Evolutionary conservation across 2,329 filamentous ascomycete genomes (phyloP).

Genomic region (Venturia oleaginea): DNA sequence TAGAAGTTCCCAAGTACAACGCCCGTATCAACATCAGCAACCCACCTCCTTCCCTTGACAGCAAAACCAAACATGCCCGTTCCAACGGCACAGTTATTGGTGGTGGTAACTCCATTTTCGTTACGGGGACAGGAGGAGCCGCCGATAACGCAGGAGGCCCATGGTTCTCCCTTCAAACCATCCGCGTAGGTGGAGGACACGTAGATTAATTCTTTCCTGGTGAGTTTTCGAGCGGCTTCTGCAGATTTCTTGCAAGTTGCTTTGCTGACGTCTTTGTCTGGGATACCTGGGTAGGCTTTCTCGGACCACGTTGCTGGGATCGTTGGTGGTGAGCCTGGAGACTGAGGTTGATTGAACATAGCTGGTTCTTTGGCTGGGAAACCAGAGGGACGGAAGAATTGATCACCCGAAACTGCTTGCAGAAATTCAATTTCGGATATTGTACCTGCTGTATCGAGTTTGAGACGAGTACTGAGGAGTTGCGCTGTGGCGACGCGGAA

Average conservation of each 20-base stretch:
- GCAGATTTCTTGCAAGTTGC: slow-evolving; percentile 4
- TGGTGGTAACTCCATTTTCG: slow-evolving; percentile 13
- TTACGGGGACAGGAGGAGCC: slow-evolving; percentile 10
- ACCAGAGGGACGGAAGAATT: slow-evolving; percentile 13
- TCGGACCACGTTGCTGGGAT: slow-evolving; percentile 7
- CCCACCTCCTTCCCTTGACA: slow-evolving; percentile 2
- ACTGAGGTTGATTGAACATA: not conserved
- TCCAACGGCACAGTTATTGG: slow-evolving; percentile 8
- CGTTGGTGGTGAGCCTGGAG: not conserved
- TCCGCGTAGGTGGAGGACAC: slow-evolving; percentile 8
- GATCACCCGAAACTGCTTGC: slow-evolving; percentile 10
- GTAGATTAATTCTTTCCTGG: slow-evolving; percentile 12
- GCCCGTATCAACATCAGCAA: slow-evolving; percentile 12
- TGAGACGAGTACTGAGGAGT: slow-evolving; percentile 9
- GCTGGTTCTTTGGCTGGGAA: slow-evolving; percentile 6
- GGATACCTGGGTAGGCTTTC: slow-evolving; percentile 1
- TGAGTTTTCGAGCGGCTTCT: not conserved
- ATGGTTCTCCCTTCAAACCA: slow-evolving; percentile 8
- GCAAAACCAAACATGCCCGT: slow-evolving; percentile 11
- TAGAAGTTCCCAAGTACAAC: slow-evolving; percentile 13
- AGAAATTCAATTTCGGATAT: slow-evolving; percentile 14
- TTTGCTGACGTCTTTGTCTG: not conserved
- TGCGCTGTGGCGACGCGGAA: slow-evolving; percentile 6
- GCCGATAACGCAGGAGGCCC: slow-evolving; percentile 8
- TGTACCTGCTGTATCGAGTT: not conserved